Evolutionary conservation across 129 eudicot genomes (phyloP), one percentile per base, ranked within the genome.

Genomic region (Artemisia annua): DNA sequence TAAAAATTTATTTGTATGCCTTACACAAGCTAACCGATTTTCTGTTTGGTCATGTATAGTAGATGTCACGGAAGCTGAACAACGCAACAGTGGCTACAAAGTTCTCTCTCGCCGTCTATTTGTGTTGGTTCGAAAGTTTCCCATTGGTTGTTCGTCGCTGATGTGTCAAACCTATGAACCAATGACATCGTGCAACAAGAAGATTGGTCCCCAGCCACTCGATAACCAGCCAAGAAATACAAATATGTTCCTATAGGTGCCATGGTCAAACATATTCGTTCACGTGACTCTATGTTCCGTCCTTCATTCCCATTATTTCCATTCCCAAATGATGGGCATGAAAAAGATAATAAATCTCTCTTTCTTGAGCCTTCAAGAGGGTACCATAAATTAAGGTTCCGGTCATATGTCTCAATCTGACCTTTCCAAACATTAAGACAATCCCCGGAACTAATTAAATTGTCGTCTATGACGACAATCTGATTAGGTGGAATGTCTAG

Each of bases 401-500:
- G 79, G 56, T 87, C 92, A n/a, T 82, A 84, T 3, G 79, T 76
- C n/a, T 87, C 89, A 28, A 87, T 63, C 11, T 87, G 87, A 6
- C 93, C 93, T 71, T 87, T 87, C 89, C 93, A 87, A 0, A 68
- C 83, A 7, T 82, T 87, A 2, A 87, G 66, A 62, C 93, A 87
- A 66, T 87, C 93, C 16, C 93, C 93, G 0, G 87, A 84, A 77
- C 89, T 87, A 15, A 79, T 82, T 43, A 87, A 20, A 4, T 68
- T 80, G 4, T 59, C 80, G 6, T 68, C 83, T 14, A 87, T 69
- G 9, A 73, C 81, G 3, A 84, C 87, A 2, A 87, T 84, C 56
- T 85, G 87, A 74, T 87, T 79, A 58, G 89, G 89, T 2, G 93
- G 93, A 17, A 87, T 72, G 55, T 87, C 93, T 11, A 87, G 49